These are phyloP conservation scores for Aspergillus thermomutatus DNA, from an alignment of 2,329 filamentous ascomycete species.

Conservation along the genomic window DNA sequence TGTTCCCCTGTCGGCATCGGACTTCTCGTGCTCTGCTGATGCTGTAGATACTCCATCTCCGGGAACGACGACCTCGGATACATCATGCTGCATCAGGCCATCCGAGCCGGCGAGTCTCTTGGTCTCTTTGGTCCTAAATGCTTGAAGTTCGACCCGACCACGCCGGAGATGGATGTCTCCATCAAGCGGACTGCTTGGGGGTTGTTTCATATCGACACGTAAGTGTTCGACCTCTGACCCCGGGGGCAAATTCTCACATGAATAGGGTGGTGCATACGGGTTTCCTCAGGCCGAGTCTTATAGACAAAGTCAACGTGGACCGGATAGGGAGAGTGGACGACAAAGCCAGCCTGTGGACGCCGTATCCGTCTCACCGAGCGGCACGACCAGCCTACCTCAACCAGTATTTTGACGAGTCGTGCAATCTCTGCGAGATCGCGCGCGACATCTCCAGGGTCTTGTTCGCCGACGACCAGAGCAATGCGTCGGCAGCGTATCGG, in stretches of 20 bases:
- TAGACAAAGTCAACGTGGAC: slow-evolving; percentile 32
- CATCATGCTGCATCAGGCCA: slow-evolving; percentile 35
- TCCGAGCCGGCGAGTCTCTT: slow-evolving; percentile 31
- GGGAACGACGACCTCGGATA: slow-evolving; percentile 37
- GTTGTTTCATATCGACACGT: slow-evolving; percentile 39
- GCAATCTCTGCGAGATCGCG: slow-evolving; percentile 33
- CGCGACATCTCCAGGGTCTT: slow-evolving; percentile 33
- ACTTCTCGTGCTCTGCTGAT: neutral
- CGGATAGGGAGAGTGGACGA: slow-evolving; percentile 15
- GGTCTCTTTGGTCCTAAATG: slow-evolving; percentile 29
- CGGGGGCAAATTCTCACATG: neutral
- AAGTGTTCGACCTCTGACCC: slow-evolving; percentile 7
- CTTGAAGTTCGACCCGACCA: slow-evolving; percentile 17
- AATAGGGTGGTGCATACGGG: slow-evolving; percentile 33
- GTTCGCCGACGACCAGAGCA: slow-evolving; percentile 20
- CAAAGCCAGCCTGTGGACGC: slow-evolving; percentile 25
- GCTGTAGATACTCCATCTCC: slow-evolving; percentile 33
- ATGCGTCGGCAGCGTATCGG: slow-evolving; percentile 6
- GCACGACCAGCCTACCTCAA: slow-evolving; percentile 25
- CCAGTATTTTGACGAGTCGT: slow-evolving; percentile 34
- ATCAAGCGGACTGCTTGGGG: slow-evolving; percentile 35
- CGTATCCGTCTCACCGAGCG: slow-evolving; percentile 32
- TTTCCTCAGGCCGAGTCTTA: slow-evolving; percentile 34
- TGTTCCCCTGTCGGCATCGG: slow-evolving; percentile 5
- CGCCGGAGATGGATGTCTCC: slow-evolving; percentile 30